Evolutionary conservation across 2,329 filamentous ascomycete genomes (phyloP), one percentile per base, ranked within the genome.

Genomic region (Calonectria hawksworthii): DNA sequence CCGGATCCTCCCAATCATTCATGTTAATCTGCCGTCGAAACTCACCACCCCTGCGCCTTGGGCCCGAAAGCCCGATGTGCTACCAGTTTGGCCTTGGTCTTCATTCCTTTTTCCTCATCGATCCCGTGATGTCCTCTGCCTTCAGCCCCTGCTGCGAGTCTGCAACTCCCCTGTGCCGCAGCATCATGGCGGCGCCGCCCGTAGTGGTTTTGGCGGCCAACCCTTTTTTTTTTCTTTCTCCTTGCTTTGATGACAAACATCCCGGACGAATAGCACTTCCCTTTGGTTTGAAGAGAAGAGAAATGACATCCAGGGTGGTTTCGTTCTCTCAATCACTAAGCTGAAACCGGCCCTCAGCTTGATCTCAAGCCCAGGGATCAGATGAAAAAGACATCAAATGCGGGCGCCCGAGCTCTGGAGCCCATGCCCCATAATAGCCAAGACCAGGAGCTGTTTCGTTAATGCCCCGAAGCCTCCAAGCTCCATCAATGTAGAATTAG

Each of bases 31-130:
- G 51, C 73, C 73, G 72, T 75, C 51, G 70, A 76, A 74, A 72
- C 61, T 70, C 75, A 72, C 68, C 61, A 73, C 74, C 72, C 66
- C 54, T 75, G 75, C 78, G 76, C 77, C 76, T 78, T 72, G 75
- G 73, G 72, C 69, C 71, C 75, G 9, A 66, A 44, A 59, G 56
- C 30, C 36, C 71, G 66, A 70, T 70, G 51, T 30, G 18, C n/a
- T 59, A 30, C 61, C 68, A 54, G 56, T 72, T 67, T 70, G 73
- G 68, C 64, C 56, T 67, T 67, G 63, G 67, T 67, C 72, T 77
- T 73, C 56, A 69, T 73, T 77, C 74, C 66, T 77, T 78, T 72
- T 73, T 69, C 44, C 41, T 44, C 67, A 44, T 38, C 54, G 59
- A 68, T 75, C 77, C 70, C 73, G 61, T 77, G 54, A 78, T 72